A percentile compares a stretch with the other conserved stretches of the same genome.
These are phyloP conservation scores for Chaetomiaceae sp. DNA, from an alignment of 2,329 filamentous ascomycete species.

Conservation along the genomic window DNA sequence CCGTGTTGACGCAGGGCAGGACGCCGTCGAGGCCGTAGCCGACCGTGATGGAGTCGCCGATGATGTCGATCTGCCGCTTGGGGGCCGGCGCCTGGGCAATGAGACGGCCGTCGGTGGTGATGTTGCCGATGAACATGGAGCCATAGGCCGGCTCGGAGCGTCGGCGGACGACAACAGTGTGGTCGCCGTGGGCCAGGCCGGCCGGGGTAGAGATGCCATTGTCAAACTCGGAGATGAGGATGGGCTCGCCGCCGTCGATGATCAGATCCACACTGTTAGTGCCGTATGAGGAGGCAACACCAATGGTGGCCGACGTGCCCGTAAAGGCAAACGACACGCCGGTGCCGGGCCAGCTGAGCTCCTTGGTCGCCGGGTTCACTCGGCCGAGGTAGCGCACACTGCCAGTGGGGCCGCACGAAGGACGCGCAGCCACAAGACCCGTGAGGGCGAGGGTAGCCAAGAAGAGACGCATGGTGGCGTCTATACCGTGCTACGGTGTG, in stretches of 20 bases:
- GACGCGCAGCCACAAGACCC: neutral
- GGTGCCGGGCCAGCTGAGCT: neutral
- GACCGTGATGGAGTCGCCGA: constrained; percentile 1
- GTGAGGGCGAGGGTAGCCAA: neutral
- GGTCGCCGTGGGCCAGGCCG: neutral
- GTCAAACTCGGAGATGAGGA: neutral
- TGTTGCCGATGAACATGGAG: neutral
- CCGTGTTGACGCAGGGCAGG: neutral
- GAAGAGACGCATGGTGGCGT: no score
- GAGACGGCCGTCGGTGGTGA: neutral
- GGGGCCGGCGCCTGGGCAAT: neutral
- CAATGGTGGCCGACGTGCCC: neutral
- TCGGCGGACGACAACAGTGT: neutral
- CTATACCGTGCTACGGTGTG: no score
- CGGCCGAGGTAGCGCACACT: neutral
- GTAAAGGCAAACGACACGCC: neutral
- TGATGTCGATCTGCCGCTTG: neutral
- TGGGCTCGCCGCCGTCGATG: neutral
- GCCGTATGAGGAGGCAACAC: neutral
- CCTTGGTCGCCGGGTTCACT: neutral
- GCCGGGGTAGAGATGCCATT: neutral
- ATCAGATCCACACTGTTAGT: neutral
- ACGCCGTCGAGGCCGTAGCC: constrained; percentile 1
- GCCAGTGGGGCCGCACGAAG: neutral
- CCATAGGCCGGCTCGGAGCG: neutral